phyloP scores from a whole-genome alignment of 176 grass and related monocot species.

The Pontederia crassipes region DNA sequence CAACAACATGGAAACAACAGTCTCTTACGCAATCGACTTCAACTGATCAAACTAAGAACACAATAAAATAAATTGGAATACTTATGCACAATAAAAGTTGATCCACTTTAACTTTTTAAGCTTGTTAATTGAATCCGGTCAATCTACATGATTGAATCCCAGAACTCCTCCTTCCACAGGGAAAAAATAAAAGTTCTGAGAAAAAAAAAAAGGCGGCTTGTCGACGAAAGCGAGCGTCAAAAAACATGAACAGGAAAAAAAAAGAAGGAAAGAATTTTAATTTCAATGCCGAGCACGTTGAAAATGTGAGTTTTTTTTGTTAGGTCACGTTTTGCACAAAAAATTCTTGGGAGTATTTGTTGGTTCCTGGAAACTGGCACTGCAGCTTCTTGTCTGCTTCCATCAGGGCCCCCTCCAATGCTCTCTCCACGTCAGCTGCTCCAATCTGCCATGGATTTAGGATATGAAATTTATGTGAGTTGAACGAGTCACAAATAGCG shows the following conservation, averaged over 20 bases:
- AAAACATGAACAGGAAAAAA: not conserved
- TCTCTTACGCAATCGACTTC: too few species aligned
- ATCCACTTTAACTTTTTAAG: too few species aligned
- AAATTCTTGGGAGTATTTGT: not conserved
- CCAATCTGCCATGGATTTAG: not conserved
- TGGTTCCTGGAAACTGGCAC: not conserved
- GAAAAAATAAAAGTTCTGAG: too few species aligned
- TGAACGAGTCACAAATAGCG: not conserved
- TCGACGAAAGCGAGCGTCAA: not conserved
- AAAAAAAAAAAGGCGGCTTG: too few species aligned
- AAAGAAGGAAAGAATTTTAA: not conserved
- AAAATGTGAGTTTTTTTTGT: not conserved
- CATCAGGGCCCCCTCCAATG: not conserved
- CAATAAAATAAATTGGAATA: too few species aligned
- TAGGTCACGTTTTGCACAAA: not conserved
- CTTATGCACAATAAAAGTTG: too few species aligned
- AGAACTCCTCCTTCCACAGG: too few species aligned
- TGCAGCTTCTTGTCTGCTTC: slow-evolving; percentile 11
- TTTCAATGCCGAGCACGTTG: not conserved
- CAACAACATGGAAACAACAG: too few species aligned
- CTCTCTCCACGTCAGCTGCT: slow-evolving; percentile 1
- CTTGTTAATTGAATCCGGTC: too few species aligned
- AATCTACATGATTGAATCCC: too few species aligned
- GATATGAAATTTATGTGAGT: not conserved
- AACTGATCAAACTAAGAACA: too few species aligned